phyloP scores from a whole-genome alignment of 2,329 filamentous ascomycete species.

The Cercospora janseana region DNA sequence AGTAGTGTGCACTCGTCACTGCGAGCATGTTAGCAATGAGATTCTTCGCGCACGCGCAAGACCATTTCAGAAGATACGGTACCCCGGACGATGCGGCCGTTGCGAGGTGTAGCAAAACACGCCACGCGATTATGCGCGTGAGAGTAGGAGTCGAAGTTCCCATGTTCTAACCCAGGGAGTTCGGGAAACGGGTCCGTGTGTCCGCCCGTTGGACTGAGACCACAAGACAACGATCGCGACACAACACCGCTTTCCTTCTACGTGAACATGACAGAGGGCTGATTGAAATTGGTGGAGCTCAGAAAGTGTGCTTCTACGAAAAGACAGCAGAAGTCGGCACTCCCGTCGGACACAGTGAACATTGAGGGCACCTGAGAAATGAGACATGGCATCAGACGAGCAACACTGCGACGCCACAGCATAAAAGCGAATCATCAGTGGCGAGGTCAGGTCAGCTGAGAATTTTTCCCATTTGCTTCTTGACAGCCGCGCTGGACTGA shows the following conservation, averaged over 20 bases:
- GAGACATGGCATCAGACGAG: slow-evolving; percentile 9
- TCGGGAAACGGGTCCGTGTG: background rate
- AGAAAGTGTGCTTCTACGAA: too few relatives aligned
- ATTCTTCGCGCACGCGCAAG: background rate
- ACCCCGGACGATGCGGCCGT: slow-evolving; percentile 22
- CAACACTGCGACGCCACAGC: too few relatives aligned
- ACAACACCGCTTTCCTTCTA: too few relatives aligned
- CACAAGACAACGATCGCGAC: too few relatives aligned
- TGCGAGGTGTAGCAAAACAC: slow-evolving; percentile 12
- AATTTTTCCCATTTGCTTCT: too few relatives aligned
- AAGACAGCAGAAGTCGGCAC: too few relatives aligned
- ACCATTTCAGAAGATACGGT: background rate
- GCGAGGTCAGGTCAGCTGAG: too few relatives aligned
- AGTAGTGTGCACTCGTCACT: slow-evolving; percentile 17
- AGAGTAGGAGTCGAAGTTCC: background rate
- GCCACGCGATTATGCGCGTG: slow-evolving; percentile 13
- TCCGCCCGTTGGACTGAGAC: background rate
- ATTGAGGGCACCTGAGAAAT: background rate
- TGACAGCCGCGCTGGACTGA: too few relatives aligned
- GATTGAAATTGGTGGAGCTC: too few relatives aligned
- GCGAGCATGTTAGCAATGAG: slow-evolving; percentile 18
- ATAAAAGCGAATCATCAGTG: too few relatives aligned
- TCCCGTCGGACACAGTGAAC: background rate
- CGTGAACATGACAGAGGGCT: too few relatives aligned
- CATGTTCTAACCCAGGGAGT: background rate